Evolutionary conservation across 2,329 filamentous ascomycete species (phyloP), one percentile per base, ranked within the genome.

Genomic region (Bipolaris oryzae): DNA sequence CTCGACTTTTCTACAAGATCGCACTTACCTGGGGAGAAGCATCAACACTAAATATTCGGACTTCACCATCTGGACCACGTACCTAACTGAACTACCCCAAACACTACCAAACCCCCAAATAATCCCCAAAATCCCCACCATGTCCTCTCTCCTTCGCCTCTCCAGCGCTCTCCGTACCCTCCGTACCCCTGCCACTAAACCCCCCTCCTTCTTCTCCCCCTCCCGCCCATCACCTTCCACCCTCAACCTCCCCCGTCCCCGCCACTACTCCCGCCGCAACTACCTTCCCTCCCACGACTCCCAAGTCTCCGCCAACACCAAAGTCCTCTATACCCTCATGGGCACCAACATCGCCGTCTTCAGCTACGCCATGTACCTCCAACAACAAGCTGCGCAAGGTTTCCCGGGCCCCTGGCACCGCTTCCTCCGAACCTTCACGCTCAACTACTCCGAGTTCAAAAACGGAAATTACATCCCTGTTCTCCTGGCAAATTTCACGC

Each of bases 311-410:
- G 39, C 41, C 50, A 69, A 69, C 59, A 58, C 44, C n/a, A 43
- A 45, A 7, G 55, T 76, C 28, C 61, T 78, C 43, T 77, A 73
- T 49, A 57, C 64, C 18, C 53, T 80, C 52, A 74, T 81, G 39
- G 75, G 73, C 38, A 35, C 77, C 62, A 81, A 82, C 57, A 54
- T 66, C 18, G 72, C 71, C 50, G 65, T 81, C 46, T 81, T 75
- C 53, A 64, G 58, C 34, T 74, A 76, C 53, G 76, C 70, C 66
- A 53, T 68, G 13, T 79, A 77, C 59, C 64, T 72, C 52, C 62
- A 59, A 57, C 70, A 57, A 18, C 58, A 64, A 62, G 62, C 68
- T 23, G 10, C 33, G 3, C 61, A 69, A 51, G 70, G 64, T 25
- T 56, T 64, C 44, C 51, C 45, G 3, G 18, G 44, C 5, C 56